Conservation (phyloP, 768 basidiomycete species). For the Boletellus emodensis region DNA sequence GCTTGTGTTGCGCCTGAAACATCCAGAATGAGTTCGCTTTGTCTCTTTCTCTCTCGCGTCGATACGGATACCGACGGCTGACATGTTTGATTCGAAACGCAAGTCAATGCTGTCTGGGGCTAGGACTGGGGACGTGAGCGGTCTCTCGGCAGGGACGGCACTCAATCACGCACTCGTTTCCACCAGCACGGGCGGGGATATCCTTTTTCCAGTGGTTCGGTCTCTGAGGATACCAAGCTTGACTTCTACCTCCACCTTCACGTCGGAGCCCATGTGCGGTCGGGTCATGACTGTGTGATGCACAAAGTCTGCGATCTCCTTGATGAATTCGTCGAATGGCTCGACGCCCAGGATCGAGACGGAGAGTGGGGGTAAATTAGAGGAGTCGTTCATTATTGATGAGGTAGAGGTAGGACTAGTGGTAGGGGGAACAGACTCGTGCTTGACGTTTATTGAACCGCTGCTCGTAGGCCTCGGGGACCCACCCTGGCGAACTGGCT, state of each 20-base stretch:
- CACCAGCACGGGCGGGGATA: constrained; percentile 68
- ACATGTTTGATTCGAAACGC: constrained; percentile 93
- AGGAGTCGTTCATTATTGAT: constrained; percentile 24
- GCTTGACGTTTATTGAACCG: constrained; percentile 24
- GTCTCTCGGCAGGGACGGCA: constrained; percentile 2
- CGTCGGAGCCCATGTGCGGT: constrained; percentile 47
- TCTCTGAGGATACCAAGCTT: constrained; percentile 81
- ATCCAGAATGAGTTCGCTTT: constrained; percentile 9
- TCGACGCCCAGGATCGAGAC: constrained; percentile 84
- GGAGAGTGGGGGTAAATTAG: constrained; percentile 57
- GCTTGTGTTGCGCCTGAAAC: constrained; percentile 75
- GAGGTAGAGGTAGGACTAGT: constrained; percentile 9
- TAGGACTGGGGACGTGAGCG: constrained; percentile 51
- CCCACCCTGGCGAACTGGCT: constrained; percentile 32
- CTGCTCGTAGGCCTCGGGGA: constrained; percentile 24
- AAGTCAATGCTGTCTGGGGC: constrained; percentile 55
- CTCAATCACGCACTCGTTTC: constrained; percentile 69
- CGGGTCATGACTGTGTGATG: constrained; percentile 63
- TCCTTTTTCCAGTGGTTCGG: constrained; percentile 47
- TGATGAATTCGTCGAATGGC: constrained; percentile 90
- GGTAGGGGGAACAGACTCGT: constrained; percentile 7
- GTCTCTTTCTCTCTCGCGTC: not conserved
- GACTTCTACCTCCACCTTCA: constrained; percentile 80
- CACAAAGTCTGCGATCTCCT: constrained; percentile 86
- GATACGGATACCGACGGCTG: constrained; percentile 51